These are phyloP conservation scores for Cornus kousa DNA, from an alignment of 148 eudicot species.

Conservation along the genomic window DNA sequence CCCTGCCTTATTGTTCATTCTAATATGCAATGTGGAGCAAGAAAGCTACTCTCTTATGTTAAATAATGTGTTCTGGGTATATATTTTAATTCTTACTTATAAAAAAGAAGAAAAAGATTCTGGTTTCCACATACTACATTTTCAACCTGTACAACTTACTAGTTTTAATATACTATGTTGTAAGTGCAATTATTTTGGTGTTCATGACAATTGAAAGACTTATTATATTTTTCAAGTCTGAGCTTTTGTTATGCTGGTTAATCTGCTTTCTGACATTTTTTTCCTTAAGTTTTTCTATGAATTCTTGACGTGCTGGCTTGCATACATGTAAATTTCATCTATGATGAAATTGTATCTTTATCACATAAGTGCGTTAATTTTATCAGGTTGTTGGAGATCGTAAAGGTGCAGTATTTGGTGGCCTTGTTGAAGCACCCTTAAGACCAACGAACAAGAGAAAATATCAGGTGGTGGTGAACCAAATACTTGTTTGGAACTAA, in stretches of 20 bases:
- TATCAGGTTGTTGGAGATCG: conserved; percentile 88
- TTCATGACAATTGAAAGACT: not conserved
- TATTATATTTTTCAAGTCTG: not conserved
- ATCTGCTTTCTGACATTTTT: not conserved
- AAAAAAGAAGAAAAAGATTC: too few species aligned
- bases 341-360: not conserved
- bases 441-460: conserved; percentile 55
- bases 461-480: conserved; percentile 64
- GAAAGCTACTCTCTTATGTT: not conserved
- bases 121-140: not conserved
- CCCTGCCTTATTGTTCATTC: not conserved
- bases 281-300: not conserved
- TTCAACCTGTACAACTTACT: not conserved
- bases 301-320: not conserved
- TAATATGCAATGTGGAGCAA: not conserved
- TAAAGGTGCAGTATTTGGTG: conserved; percentile 88
- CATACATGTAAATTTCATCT: not conserved
- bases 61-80: not conserved
- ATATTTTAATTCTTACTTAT: too few species aligned
- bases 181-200: not conserved
- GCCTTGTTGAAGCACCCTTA: conserved; percentile 87
- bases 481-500: not conserved
- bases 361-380: not conserved
- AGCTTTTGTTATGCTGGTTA: not conserved
- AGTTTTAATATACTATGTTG: not conserved